phyloP scores from a whole-genome alignment of 768 basidiomycete species.

The Tricholomella constricta region DNA sequence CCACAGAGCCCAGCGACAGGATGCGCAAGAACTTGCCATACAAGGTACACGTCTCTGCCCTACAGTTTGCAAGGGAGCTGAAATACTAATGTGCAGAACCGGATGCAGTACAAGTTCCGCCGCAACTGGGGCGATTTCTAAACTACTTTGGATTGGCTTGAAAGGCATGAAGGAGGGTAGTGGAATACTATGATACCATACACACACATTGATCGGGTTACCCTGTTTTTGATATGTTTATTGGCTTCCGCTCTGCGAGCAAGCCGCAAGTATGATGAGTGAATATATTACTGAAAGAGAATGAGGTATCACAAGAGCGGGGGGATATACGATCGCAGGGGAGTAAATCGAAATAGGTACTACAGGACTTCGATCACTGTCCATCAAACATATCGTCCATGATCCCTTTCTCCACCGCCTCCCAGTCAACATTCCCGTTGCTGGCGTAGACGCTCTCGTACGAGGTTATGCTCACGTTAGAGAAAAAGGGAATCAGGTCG shows the following conservation, averaged over 20 bases:
- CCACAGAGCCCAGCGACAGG: slow-evolving; percentile 73
- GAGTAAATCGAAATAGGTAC: slow-evolving; percentile 4
- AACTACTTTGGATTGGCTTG: slow-evolving; percentile 14
- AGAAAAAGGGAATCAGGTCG: slow-evolving; percentile 90
- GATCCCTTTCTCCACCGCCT: slow-evolving; percentile 78
- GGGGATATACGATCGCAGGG: slow-evolving; percentile 12
- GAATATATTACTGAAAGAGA: neutral
- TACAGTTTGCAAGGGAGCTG: slow-evolving; percentile 10
- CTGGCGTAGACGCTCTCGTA: slow-evolving; percentile 91
- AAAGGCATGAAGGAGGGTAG: no score
- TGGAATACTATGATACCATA: slow-evolving; percentile 4
- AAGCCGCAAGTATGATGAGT: no score
- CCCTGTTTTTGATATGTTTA: neutral
- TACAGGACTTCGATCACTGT: slow-evolving; percentile 35
- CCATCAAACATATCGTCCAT: slow-evolving; percentile 91
- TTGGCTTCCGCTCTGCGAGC: neutral
- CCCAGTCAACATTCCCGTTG: slow-evolving; percentile 85
- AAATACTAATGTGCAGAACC: slow-evolving; percentile 54
- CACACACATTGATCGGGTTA: slow-evolving; percentile 10
- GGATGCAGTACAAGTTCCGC: slow-evolving; percentile 88
- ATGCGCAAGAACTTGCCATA: slow-evolving; percentile 85
- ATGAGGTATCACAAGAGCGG: slow-evolving; percentile 16
- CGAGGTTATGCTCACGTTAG: slow-evolving; percentile 81
- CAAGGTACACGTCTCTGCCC: slow-evolving; percentile 58
- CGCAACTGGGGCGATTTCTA: slow-evolving; percentile 88